Conservation (phyloP, 108 stramenopile genomes). For the Skeletonema menzelii region DNA sequence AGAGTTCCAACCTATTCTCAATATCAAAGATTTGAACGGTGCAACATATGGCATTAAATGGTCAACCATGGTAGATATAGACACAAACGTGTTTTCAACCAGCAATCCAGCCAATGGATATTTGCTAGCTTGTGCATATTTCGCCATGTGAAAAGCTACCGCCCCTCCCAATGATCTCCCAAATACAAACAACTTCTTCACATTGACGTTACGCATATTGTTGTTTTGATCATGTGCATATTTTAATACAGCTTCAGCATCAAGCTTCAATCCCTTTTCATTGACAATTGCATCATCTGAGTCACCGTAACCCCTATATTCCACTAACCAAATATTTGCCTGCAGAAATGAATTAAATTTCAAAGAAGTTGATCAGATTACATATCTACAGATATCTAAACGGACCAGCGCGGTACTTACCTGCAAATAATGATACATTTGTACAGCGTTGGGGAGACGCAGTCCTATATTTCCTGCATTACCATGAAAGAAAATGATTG, state of each 20-base stretch:
- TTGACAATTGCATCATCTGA: slow-evolving; percentile 56
- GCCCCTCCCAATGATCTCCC: slow-evolving; percentile 92
- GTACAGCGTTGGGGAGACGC: slow-evolving; percentile 83
- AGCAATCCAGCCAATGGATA: slow-evolving; percentile 80
- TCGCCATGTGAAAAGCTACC: slow-evolving; percentile 87
- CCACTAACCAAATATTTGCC: slow-evolving; percentile 86
- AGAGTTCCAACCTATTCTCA: slow-evolving; percentile 88
- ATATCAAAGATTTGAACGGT: slow-evolving; percentile 81
- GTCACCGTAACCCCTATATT: slow-evolving; percentile 94
- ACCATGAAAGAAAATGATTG: slow-evolving; percentile 95
- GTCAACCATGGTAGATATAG: slow-evolving; percentile 93
- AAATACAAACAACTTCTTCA: slow-evolving; percentile 75
- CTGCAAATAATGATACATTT: slow-evolving; percentile 69
- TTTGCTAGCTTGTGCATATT: slow-evolving; percentile 53
- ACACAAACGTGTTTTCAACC: slow-evolving; percentile 96
- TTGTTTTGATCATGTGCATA: slow-evolving; percentile 17
- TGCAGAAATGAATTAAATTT: too few species aligned
- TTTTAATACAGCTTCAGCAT: slow-evolving; percentile 82
- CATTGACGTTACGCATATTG: slow-evolving; percentile 56
- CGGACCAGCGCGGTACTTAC: too few species aligned
- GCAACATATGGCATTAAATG: slow-evolving; percentile 86
- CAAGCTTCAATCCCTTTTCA: slow-evolving; percentile 84
- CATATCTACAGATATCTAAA: too few species aligned
- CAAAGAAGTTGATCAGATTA: too few species aligned
- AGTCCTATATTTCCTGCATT: slow-evolving; percentile 98